Base-by-base conservation (phyloP, 2,329 filamentous ascomycete species). In the Trichoderma sp. region DNA sequence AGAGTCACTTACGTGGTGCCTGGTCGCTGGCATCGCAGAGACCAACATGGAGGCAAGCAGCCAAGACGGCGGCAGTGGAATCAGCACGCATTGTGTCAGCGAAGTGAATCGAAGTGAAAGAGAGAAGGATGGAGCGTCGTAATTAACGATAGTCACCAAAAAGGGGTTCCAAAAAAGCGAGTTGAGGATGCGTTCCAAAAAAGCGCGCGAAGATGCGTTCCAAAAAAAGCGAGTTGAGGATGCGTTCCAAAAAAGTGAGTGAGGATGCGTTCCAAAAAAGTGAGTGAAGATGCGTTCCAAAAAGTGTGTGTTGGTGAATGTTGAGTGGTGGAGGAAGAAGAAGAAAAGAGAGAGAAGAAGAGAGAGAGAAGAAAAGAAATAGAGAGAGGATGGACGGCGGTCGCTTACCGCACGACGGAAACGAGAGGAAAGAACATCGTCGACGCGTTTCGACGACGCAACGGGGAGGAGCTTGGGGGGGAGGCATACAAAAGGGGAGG, bases 111-210 rank as follows among this genome's bases (percentile, higher is more conserved):
- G 67, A 70, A 32, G n/a, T 15, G 17, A 35, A 35, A 35, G 19
- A 17, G 48, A 69, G 58, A 56, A 57, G 72, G 72, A 74, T 71
- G 71, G 73, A 67, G 72, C 70, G 72, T 72, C 71, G 71, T 72
- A 67, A 69, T 73, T 75, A 76, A 76, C 73, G 75, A 76, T 76
- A 71, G 73, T 72, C 71, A 74, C 75, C 75, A 75, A 76, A 74
- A 75, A 67, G 42, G 68, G 64, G 71, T 73, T 76, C 76, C 75
- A 78, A 79, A 54, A 52, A 22, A 70, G 73, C 70, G 72, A 69
- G 71, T 68, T 73, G 61, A 61, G 4, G 52, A 64, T 57, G 61
- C 13, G 71, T 73, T 76, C 76, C 75, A 78, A 79, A 42, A 52
- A 54, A 69, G 72, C 69, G 72, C 69, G 71, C 67, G 52, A 54